phyloP scores from a whole-genome alignment of 2,329 filamentous ascomycete genomes.

The Arthrobotrys conoides region DNA sequence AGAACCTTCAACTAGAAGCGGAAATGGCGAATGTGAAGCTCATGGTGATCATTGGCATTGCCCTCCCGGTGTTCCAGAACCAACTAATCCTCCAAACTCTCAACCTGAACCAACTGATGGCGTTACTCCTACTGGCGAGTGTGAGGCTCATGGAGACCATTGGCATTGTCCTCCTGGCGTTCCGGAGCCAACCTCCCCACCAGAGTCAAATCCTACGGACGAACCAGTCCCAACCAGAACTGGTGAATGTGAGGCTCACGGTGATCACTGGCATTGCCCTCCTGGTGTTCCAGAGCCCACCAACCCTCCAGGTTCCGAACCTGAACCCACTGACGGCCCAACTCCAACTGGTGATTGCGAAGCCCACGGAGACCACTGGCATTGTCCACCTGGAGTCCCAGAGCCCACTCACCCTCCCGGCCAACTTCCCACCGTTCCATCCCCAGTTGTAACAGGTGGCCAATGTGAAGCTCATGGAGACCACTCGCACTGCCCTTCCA shows the following conservation, averaged over 20 bases:
- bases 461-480: conserved; percentile 13
- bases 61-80: conserved; percentile 20
- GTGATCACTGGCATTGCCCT: conserved; percentile 23
- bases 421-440: not conserved
- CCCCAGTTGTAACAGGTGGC: conserved; percentile 1
- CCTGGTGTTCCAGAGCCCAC: conserved; percentile 13
- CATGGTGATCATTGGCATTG: conserved; percentile 24
- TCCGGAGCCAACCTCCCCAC: not conserved
- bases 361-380: conserved; percentile 20
- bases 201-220: not conserved
- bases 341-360: conserved; percentile 19
- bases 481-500: conserved; percentile 18
- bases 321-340: conserved; percentile 5
- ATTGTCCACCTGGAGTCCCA: conserved; percentile 11
- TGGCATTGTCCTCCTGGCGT: conserved; percentile 20
- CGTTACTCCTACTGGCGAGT: conserved; percentile 4
- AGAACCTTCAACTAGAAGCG: not conserved
- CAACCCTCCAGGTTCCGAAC: not conserved
- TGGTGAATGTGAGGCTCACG: conserved; percentile 7
- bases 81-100: conserved; percentile 9
- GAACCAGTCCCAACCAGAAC: not conserved
- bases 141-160: conserved; percentile 14
- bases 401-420: conserved; percentile 2
- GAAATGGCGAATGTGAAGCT: conserved; percentile 6
- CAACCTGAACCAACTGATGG: conserved; percentile 11